A percentile compares a stretch with the other conserved stretches of the same genome.
phyloP scores from a whole-genome alignment of 176 grass and related monocot species.

The Aegilops longissima region DNA sequence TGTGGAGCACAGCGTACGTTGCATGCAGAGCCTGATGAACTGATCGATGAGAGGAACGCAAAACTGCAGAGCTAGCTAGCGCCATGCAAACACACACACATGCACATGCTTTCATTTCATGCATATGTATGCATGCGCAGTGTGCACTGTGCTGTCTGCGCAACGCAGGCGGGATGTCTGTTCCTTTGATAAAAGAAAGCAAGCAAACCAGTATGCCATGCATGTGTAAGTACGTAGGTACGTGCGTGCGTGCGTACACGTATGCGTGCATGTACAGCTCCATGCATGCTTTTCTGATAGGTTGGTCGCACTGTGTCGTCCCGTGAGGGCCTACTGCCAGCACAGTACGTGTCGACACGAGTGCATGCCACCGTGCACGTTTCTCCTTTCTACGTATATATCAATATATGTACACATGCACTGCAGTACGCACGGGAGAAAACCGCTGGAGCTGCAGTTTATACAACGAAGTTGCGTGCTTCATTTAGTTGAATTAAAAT shows the following conservation, averaged over 20 bases:
- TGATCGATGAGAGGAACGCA: conserved; percentile 3
- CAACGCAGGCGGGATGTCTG: conserved; percentile 24
- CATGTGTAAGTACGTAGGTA: background rate
- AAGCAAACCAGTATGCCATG: background rate
- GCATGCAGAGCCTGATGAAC: background rate
- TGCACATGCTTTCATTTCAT: background rate
- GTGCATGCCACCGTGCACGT: background rate
- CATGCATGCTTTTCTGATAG: background rate
- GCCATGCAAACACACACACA: background rate
- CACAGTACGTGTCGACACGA: background rate
- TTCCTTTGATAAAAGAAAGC: background rate
- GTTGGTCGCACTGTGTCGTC: background rate
- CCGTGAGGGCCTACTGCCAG: background rate
- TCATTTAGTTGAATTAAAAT: too few relatives aligned
- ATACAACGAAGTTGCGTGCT: too few relatives aligned
- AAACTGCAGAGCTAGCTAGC: background rate
- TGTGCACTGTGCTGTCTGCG: background rate
- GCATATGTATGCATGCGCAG: background rate
- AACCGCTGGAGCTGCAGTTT: too few relatives aligned
- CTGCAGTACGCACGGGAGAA: background rate
- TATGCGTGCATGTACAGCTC: background rate
- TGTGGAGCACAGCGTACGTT: conserved; percentile 10
- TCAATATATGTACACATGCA: background rate
- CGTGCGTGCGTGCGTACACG: background rate
- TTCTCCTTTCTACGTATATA: background rate